These are phyloP conservation scores for Tuber brumale DNA, from an alignment of 495 filamentous ascomycete species.

Conservation along the genomic window DNA sequence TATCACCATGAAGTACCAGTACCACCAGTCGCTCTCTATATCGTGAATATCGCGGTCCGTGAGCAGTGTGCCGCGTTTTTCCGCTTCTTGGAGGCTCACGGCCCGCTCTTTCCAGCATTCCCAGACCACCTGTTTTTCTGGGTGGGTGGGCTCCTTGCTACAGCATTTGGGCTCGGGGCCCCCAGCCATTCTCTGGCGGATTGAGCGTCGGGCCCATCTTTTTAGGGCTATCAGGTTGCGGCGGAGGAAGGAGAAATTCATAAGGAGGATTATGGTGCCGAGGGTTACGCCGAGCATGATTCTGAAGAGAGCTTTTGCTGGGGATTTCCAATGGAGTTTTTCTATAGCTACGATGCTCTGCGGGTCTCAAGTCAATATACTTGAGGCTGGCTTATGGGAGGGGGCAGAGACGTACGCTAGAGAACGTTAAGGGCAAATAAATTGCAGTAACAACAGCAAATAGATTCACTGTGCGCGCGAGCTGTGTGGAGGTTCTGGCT, in stretches of 20 bases:
- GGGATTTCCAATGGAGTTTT: neutral
- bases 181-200: neutral
- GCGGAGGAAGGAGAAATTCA: neutral
- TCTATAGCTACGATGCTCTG: neutral
- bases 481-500: constrained; percentile 1
- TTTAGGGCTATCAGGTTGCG: neutral
- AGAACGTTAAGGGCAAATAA: neutral
- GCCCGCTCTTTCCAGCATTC: neutral
- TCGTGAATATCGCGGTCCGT: neutral
- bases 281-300: neutral
- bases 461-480: neutral
- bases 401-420: neutral
- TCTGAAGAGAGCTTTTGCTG: neutral
- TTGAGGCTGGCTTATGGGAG: neutral
- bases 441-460: constrained; percentile 5
- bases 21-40: neutral
- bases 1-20: neutral
- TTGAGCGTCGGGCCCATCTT: neutral
- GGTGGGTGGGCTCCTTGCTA: neutral
- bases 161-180: too few relatives aligned
- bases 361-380: neutral
- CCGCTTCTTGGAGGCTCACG: neutral
- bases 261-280: neutral
- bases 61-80: neutral
- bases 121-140: neutral